Evolutionary conservation across 345 rosid species (phyloP).

Genomic region (Cardamine chenopodiifolia): DNA sequence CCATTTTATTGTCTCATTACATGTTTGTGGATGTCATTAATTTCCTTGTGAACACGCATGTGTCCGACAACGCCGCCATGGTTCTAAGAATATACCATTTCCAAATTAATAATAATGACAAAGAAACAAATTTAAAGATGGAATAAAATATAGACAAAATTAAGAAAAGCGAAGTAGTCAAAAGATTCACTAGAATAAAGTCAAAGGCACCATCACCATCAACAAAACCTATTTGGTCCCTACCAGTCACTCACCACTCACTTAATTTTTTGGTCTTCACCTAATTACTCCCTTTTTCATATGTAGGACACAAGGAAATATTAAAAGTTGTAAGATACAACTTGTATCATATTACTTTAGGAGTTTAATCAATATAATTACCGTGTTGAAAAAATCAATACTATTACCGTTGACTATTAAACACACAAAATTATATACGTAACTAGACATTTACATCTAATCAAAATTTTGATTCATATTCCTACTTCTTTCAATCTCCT

Average conservation of each 20-base stretch:
- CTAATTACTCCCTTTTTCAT: conserved; percentile 4
- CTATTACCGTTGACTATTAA: not conserved
- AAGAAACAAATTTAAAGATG: conserved; percentile 19
- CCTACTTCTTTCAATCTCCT: not conserved
- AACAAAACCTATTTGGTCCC: conserved; percentile 38
- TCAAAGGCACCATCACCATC: conserved; percentile 47
- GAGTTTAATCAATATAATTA: conserved; percentile 7
- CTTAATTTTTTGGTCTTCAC: conserved; percentile 23
- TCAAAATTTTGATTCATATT: conserved; percentile 5
- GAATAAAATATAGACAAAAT: conserved; percentile 22
- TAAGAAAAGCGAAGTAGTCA: conserved; percentile 27
- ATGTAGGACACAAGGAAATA: not conserved
- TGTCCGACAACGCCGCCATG: conserved; percentile 40
- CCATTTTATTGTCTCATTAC: conserved; percentile 18
- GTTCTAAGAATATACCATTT: conserved; percentile 35
- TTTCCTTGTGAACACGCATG: conserved; percentile 19
- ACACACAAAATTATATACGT: conserved; percentile 7
- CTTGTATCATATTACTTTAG: not conserved
- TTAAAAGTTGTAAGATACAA: not conserved
- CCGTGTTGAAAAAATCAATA: not conserved
- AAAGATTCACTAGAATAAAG: conserved; percentile 40
- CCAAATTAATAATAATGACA: conserved; percentile 28
- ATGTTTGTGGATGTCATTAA: conserved; percentile 11
- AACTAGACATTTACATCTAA: not conserved
- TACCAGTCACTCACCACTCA: conserved; percentile 39